A percentile compares a stretch with the other conserved stretches of the same genome.
These are phyloP conservation scores for Trichophaea hybrida DNA, from an alignment of 2,329 filamentous ascomycete genomes.

Conservation along the genomic window DNA sequence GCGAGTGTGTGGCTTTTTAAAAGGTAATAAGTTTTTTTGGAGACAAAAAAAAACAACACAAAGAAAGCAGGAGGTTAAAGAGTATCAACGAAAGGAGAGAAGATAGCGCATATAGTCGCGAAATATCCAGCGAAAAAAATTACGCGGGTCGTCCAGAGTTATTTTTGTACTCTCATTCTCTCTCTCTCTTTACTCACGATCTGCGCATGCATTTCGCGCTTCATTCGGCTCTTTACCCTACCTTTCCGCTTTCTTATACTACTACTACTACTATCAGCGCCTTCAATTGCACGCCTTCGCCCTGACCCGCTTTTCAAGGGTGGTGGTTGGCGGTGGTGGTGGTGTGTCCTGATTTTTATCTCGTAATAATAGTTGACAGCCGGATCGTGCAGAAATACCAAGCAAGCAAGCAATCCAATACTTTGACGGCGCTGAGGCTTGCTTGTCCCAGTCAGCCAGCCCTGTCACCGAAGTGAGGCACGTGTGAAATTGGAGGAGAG, in stretches of 20 bases:
- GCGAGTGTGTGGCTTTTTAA: too few relatives aligned
- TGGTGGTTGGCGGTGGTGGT: neutral
- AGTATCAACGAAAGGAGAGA: too few relatives aligned
- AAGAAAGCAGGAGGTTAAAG: too few relatives aligned
- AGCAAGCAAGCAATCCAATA: neutral
- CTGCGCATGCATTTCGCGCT: neutral
- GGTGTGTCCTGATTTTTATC: neutral
- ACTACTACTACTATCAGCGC: neutral
- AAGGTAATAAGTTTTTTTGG: too few relatives aligned
- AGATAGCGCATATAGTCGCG: too few relatives aligned
- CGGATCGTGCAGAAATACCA: neutral
- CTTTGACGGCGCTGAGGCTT: neutral
- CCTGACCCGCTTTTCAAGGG: neutral
- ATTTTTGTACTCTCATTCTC: too few relatives aligned
- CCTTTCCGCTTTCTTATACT: neutral
- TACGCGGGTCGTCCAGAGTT: too few relatives aligned
- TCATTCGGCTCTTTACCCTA: neutral
- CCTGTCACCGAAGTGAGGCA: neutral
- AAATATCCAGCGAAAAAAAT: too few relatives aligned
- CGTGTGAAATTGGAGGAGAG: neutral
- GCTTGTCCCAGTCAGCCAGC: neutral
- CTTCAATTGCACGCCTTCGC: neutral
- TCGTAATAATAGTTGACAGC: neutral
- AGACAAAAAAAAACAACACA: too few relatives aligned
- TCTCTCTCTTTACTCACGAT: too few relatives aligned